Evolutionary conservation across 2,329 filamentous ascomycete species (phyloP), one percentile per base, ranked within the genome.

Genomic region (Arthrobotrys entomopaga): DNA sequence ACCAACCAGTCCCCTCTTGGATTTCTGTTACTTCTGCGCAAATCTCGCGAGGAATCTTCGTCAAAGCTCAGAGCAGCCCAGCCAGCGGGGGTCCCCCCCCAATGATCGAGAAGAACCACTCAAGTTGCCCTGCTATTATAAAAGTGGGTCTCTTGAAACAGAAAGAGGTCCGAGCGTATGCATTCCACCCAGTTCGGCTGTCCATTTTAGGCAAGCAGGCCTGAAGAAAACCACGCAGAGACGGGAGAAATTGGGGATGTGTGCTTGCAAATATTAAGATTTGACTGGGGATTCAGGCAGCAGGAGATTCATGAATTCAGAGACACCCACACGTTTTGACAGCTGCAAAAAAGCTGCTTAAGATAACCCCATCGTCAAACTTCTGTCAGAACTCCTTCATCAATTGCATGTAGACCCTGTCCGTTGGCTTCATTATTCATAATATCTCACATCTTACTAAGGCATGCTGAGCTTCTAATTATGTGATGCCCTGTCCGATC

Each of bases 81-180:
- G n/a, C 24, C 16, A 10, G 22, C 42, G 26, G 15, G 54, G n/a
- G n/a, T n/a, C n/a, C n/a, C n/a, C n/a, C n/a, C 13, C 34, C 19
- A 40, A 13, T 22, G 38, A 46, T 34, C 5, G 29, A 11, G 46
- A 26, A 8, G 16, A 15, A 42, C 53, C 64, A 34, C 43, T 54
- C 46, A 38, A 48, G 42, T 19, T 54, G n/a, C 66, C 69, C 38
- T 26, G 2, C 67, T 60, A 42, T 65, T 6, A 48, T 40, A 54
- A 53, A 59, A 73, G 61, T 65, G 61, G 69, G 69, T 61, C 69
- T 50, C 56, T 61, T 74, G 70, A 74, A 74, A 74, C 70, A 67
- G 11, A 57, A 74, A 74, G 70, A 74, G 70, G 70, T 74, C 70
- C 70, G 63, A 74, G 70, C 70, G 70, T 67, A 57, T 74, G 70